Conservation (phyloP, 1,139 yeast species). For the Pichiaceae sp. region DNA sequence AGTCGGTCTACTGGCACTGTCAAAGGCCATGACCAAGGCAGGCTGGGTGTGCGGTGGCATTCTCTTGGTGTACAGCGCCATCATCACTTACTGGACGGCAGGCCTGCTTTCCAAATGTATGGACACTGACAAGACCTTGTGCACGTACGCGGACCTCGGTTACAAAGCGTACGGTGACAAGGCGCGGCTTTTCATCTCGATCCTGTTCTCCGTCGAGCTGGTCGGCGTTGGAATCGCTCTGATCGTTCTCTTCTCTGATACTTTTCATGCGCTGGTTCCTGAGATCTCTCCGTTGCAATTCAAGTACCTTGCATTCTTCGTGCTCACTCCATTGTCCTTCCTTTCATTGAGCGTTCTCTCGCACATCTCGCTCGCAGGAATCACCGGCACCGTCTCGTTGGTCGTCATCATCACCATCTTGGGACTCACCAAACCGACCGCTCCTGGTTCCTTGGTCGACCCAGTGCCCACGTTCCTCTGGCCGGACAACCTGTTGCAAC, state of each 20-base stretch:
- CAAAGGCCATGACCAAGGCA: constrained; percentile 69
- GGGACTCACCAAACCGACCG: constrained; percentile 32
- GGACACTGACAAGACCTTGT: constrained; percentile 78
- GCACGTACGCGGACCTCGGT: constrained; percentile 79
- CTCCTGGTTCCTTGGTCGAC: constrained; percentile 41
- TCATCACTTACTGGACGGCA: constrained; percentile 68
- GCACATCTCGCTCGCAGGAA: constrained; percentile 40
- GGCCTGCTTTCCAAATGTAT: constrained; percentile 50
- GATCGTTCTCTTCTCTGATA: constrained; percentile 48
- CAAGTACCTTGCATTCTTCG: constrained; percentile 33
- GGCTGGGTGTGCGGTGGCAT: constrained; percentile 71
- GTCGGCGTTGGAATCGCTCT: constrained; percentile 51
- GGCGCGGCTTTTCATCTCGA: constrained; percentile 58
- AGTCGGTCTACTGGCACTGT: constrained; percentile 76
- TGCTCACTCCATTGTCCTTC: constrained; percentile 36
- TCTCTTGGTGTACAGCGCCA: constrained; percentile 47
- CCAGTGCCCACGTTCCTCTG: constrained; percentile 35
- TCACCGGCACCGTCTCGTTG: constrained; percentile 36
- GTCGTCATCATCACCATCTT: constrained; percentile 31
- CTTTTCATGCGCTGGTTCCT: constrained; percentile 37
- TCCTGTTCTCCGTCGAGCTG: constrained; percentile 57
- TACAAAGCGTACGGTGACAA: constrained; percentile 28
- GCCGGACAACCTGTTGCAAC: constrained; percentile 34
- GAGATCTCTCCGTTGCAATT: constrained; percentile 25
- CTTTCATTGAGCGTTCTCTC: constrained; percentile 42